Base-by-base conservation (phyloP, 768 basidiomycete genomes). In the Gymnopilus junonius region DNA sequence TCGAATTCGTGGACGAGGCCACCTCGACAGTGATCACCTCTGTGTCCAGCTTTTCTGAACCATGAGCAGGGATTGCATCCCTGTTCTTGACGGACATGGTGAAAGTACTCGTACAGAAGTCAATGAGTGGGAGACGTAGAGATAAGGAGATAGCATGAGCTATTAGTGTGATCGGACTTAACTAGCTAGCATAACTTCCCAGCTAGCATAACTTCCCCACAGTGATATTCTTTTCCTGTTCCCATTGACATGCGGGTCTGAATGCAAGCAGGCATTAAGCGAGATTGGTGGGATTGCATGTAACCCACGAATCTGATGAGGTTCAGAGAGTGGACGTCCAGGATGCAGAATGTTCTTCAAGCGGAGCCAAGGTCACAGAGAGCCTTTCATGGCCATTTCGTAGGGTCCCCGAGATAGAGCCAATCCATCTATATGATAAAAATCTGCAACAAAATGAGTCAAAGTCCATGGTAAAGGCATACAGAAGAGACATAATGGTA, bases 51-150 rank as follows among this genome's bases (percentile, higher is more conserved):
- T 62, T 23, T 34, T 62, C 61, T 2, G 31, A n/a, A 15, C 50
- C 54, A 23, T 48, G 21, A 37, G 29, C 27, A 17, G 29, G 32
- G 4, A 12, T 17, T 6, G 11, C 21, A n/a, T 56, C 61, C 43
- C 50, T 62, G 32, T 12, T 55, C 31, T 50, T 45, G n/a, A 39
- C 10, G 8, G 61, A 56, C 61, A 62, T 62, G 15, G 11, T 55
- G 1, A 15, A 25, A 21, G 27, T n/a, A 8, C 12, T 31, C 29
- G 27, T 15, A 17, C 15, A 29, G 48, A 29, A 29, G 8, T n/a
- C 5, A n/a, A 29, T 29, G 3, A 51, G 29, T 29, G 31, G 48
- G 29, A 51, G 27, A 29, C 15, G 17, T 31, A 51, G 17, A 51
- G 27, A 51, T 51, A 32, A 51, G 48, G 29, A 51, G 27, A 51